Percentiles rank a stretch among this genome's conserved stretches.
Conservation (phyloP, 495 filamentous ascomycete genomes). For the Penicillium maclennaniae region DNA sequence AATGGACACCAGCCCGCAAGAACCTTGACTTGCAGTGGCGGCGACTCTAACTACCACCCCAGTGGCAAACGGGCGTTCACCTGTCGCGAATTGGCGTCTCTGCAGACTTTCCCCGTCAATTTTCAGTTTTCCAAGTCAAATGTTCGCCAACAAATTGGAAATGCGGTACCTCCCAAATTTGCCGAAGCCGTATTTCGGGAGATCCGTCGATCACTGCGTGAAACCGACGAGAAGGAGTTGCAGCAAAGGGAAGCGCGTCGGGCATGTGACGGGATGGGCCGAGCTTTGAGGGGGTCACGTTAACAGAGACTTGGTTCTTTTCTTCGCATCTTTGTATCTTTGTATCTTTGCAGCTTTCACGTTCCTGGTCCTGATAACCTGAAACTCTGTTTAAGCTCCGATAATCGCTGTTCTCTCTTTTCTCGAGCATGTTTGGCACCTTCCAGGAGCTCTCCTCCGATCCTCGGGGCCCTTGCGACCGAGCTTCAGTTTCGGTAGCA, state of each 20-base stretch:
- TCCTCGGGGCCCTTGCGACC: neutral
- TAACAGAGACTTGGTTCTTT: neutral
- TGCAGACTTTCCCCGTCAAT: slow-evolving; percentile 69
- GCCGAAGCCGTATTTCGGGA: slow-evolving; percentile 57
- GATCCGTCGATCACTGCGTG: slow-evolving; percentile 52
- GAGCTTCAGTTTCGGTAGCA: neutral
- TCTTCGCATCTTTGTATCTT: neutral
- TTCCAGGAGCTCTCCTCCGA: neutral
- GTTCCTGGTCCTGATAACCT: too few relatives aligned
- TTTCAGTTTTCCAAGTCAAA: slow-evolving; percentile 53
- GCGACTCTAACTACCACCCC: slow-evolving; percentile 64
- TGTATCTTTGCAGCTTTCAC: neutral
- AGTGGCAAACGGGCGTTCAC: slow-evolving; percentile 65
- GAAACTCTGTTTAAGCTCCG: neutral
- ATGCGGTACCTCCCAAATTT: slow-evolving; percentile 72
- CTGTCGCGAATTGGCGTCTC: slow-evolving; percentile 64
- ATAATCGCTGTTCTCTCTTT: neutral
- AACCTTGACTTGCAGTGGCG: slow-evolving; percentile 69
- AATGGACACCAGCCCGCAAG: slow-evolving; percentile 48
- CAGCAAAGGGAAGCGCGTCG: neutral
- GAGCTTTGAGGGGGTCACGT: neutral
- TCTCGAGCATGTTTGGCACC: neutral
- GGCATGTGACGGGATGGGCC: neutral
- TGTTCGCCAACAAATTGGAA: slow-evolving; percentile 74
- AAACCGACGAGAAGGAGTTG: slow-evolving; percentile 48